These are phyloP conservation scores for Aulographum hederae DNA, from an alignment of 2,329 filamentous ascomycete species.

Conservation along the genomic window DNA sequence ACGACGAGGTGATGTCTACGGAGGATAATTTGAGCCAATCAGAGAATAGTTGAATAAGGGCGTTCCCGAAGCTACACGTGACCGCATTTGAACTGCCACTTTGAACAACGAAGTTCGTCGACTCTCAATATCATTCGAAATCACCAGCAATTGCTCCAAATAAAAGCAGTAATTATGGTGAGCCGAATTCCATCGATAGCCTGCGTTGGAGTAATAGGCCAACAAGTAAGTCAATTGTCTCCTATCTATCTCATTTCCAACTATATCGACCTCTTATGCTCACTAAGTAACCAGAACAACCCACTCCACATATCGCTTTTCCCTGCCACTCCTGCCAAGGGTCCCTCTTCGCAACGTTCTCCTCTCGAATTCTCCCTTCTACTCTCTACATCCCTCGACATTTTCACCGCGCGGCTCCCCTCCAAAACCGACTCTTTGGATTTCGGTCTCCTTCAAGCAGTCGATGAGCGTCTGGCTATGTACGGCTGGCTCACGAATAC, in stretches of 20 bases:
- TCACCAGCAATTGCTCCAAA: slow-evolving; percentile 3
- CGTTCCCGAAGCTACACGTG: no score
- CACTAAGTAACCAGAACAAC: slow-evolving; percentile 51
- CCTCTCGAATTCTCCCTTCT: slow-evolving; percentile 84
- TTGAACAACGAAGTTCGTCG: no score
- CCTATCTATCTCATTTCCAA: slow-evolving; percentile 2
- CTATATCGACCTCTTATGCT: slow-evolving; percentile 4
- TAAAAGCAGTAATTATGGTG: slow-evolving; percentile 26
- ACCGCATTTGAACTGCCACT: no score
- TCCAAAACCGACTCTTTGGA: slow-evolving; percentile 59
- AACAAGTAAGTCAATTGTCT: slow-evolving; percentile 44
- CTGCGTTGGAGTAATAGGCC: slow-evolving; percentile 84
- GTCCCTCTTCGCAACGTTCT: slow-evolving; percentile 54
- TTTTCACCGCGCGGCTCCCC: slow-evolving; percentile 73
- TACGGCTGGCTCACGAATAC: slow-evolving; percentile 98
- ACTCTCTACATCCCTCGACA: slow-evolving; percentile 77
- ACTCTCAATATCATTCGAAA: no score
- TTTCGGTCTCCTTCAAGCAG: slow-evolving; percentile 75
- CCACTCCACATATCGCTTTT: slow-evolving; percentile 88
- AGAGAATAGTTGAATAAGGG: no score
- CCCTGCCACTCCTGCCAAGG: slow-evolving; percentile 37
- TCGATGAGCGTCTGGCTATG: slow-evolving; percentile 81
- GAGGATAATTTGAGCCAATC: no score
- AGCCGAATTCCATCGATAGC: slow-evolving; percentile 54
- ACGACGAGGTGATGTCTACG: slow-evolving; percentile 4